These are phyloP conservation scores for Blastocystis hominis DNA, from an alignment of 352 stramenopile species.

Conservation along the genomic window DNA sequence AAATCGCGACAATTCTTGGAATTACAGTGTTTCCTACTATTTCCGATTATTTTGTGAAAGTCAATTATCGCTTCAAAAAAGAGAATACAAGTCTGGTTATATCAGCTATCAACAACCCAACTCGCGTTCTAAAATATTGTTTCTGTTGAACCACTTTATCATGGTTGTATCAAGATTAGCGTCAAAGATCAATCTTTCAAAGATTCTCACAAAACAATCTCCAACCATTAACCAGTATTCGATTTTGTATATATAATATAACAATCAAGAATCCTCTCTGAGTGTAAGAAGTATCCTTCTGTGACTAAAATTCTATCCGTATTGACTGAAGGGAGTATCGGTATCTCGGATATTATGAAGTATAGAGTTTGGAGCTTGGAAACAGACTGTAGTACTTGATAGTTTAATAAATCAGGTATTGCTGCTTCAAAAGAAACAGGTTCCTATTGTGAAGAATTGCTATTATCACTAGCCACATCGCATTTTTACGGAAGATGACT, in stretches of 20 bases:
- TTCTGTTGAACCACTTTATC: background rate
- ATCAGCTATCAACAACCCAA: background rate
- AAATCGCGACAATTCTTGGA: background rate
- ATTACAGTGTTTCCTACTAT: background rate
- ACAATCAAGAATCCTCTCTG: background rate
- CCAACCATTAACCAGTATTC: background rate
- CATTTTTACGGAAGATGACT: background rate
- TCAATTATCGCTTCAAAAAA: background rate
- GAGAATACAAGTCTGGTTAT: background rate
- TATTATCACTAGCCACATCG: background rate
- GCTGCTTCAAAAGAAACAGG: background rate
- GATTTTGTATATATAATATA: background rate
- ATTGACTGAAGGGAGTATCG: slow-evolving; percentile 4
- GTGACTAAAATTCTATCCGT: slow-evolving; percentile 24
- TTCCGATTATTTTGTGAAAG: background rate
- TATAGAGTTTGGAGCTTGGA: slow-evolving; percentile 18
- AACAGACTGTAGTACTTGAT: slow-evolving; percentile 12
- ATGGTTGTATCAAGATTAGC: slow-evolving; percentile 37
- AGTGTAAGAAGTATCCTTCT: background rate
- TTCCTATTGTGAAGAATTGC: background rate
- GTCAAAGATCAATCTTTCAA: slow-evolving; percentile 24
- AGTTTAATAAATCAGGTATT: slow-evolving; percentile 9
- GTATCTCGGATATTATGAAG: background rate
- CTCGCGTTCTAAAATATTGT: background rate
- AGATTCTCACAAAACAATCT: slow-evolving; percentile 13